Base-by-base conservation (phyloP, 306 rosid species). In the Cucurbita argyrosperma region DNA sequence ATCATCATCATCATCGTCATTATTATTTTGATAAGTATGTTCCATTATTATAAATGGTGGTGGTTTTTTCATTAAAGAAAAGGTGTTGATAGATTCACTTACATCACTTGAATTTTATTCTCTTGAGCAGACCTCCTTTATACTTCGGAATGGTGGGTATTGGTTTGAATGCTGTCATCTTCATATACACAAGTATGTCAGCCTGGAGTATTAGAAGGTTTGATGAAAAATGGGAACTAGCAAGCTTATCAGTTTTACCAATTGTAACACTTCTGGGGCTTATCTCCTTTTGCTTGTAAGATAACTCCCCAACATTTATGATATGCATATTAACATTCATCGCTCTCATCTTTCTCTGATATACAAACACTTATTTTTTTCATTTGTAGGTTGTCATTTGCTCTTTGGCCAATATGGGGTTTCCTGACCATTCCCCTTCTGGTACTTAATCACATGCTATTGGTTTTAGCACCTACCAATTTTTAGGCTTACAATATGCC, bases 371-470 rank as follows among this genome's bases (percentile, higher is more conserved):
- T 30, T 39, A 21, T 54, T 76, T 30, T 43, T 42, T 8, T 47
- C 64, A 15, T 43, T 78, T 79, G 51, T 75, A 95, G 99, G 83
- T 83, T 95, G 76, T 75, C 90, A 77, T 95, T 87, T 80, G 97
- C 99, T 35, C 80, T 95, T 80, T 94, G 99, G 99, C 97, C 99
- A 75, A 88, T 94, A 58, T 94, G 97, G 96, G 81, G 92, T 75
- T 88, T 89, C 86, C 87, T 95, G 84, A 87, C 96, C 39, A 86
- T 95, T 78, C 99, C 99, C 65, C 99, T 95, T 80, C 82, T 95
- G 96, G 99, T 95, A 90, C 72, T 43, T 55, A 26, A 26, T 15
- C 74, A 4, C 74, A 30, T 70, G 60, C 30, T 70, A 15, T 70
- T 30, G 74, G 30, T 70, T 72, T 26, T 74, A 75, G 59, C 71